Base-by-base conservation (phyloP, 371 early-diverging fungal species). In the Lichtheimia hyalospora region DNA sequence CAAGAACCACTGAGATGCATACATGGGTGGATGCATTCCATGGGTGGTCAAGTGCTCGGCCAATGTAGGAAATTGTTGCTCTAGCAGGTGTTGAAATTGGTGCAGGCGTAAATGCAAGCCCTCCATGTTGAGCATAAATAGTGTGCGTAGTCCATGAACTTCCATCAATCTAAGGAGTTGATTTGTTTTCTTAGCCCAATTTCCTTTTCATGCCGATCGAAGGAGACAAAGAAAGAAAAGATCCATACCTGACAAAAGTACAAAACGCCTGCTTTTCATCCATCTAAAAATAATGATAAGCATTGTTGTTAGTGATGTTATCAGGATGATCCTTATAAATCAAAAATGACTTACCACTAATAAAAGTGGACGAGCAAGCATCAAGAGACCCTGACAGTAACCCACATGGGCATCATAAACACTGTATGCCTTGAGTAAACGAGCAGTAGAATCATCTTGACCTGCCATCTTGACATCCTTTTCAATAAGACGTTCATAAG, bases 201-300 rank as follows among this genome's bases (percentile, higher is more conserved):
- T 3, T 21, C 27, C 13, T 21, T 24, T 24, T 50, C 12, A 25
- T 24, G 8, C 6, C n/a, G 16, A n/a, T 51, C 27, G 27, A 40
- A 56, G 40, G 55, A 60, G 40, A 43, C 52, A 14, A 56, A 18
- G 48, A n/a, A n/a, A 53, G 24, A 34, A 12, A 39, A 15, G 15
- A 3, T 41, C 2, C 54, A 59, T 60, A 77, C 74, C 77, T 74
- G 57, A 71, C 93, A 67, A 96, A 84, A 14, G 91, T 83, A 67
- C 91, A 87, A 71, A 96, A 97, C 0, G 95, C 92, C 75, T 94
- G 88, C 59, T 90, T 92, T 65, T 96, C 96, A 40, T 89, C 85
- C 92, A 94, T 93, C 77, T 83, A 85, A 67, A 56, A 66, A 53
- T 42, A 49, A 54, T 40, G 39, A 27, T 27, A 2, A 8, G 34